These are phyloP conservation scores for Epithele typhae DNA, from an alignment of 768 basidiomycete genomes.

Conservation along the genomic window DNA sequence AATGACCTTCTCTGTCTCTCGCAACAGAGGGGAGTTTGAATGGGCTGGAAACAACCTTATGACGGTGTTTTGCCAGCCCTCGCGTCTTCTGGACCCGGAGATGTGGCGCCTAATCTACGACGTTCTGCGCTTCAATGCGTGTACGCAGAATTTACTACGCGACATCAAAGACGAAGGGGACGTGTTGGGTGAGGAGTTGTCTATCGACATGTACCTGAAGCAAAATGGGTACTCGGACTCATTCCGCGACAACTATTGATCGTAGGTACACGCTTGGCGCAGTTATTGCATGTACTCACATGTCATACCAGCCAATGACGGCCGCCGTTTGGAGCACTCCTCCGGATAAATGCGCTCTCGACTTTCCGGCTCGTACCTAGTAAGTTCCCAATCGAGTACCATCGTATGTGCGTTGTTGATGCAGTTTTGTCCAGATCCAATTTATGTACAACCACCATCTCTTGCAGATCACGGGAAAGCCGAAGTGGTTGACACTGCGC, in stretches of 20 bases:
- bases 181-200: slow-evolving; percentile 28
- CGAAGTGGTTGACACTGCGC: slow-evolving; percentile 66
- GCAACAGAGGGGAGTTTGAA: slow-evolving; percentile 65
- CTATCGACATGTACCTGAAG: slow-evolving; percentile 53
- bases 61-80: slow-evolving; percentile 64
- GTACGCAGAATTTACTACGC: slow-evolving; percentile 45
- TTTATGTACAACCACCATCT: slow-evolving; percentile 76
- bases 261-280: slow-evolving; percentile 29
- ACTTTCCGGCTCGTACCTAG: slow-evolving; percentile 71
- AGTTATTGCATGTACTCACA: neutral
- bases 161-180: slow-evolving; percentile 16
- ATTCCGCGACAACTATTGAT: slow-evolving; percentile 75
- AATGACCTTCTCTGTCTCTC: slow-evolving; percentile 78
- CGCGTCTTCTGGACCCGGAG: slow-evolving; percentile 53
- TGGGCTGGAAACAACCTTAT: slow-evolving; percentile 68
- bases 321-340: slow-evolving; percentile 80
- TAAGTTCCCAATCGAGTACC: too few species aligned
- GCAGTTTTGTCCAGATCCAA: slow-evolving; percentile 40
- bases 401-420: neutral
- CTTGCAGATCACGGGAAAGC: slow-evolving; percentile 65
- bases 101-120: slow-evolving; percentile 77
- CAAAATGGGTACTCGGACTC: slow-evolving; percentile 61
- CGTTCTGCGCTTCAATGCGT: slow-evolving; percentile 68
- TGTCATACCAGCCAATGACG: slow-evolving; percentile 55
- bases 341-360: slow-evolving; percentile 60